Evolutionary conservation across 805 yeast species (phyloP), one percentile per base, ranked within the genome.

Genomic region (Osmozyma mogii): DNA sequence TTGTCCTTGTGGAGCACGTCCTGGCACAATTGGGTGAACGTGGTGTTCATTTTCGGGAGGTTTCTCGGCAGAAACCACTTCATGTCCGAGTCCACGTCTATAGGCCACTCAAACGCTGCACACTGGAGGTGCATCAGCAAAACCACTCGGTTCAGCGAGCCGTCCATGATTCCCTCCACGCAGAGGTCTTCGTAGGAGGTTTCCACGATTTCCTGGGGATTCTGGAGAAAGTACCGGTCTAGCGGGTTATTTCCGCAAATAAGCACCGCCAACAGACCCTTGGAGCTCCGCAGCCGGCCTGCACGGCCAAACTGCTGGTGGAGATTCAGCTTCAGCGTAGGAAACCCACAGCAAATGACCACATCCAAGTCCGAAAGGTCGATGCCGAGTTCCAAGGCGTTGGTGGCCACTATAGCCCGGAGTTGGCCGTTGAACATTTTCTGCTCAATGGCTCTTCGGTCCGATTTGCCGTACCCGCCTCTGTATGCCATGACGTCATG

Each of bases 221-320:
- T 74, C 6, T 68, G 65, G 57, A 84, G 75, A 49, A 80, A 89
- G 49, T 81, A 78, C 44, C 85, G 94, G 53, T 89, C 95, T 2
- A 85, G 74, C 0, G 96, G 95, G 10, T 78, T 76, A 15, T 76
- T 73, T 21, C 92, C 81, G 1, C 88, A 92, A 9, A 92, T 84
- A 30, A 82, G 75, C 3, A 92, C 58, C 0, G 96, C 89, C 47
- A 92, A 56, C 4, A 96, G 84, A 27, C 92, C 96, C 31, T 72
- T 71, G 7, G 67, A 48, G 20, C 44, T 30, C 30, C 70, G 73
- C 40, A 95, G 75, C 51, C 99, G 68, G 11, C 99, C 99, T 0
- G 96, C 97, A 47, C 99, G 69, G 21, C 99, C 99, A 61, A 92
- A 80, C 49, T 92, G 98, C 55, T 92, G 99, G 44, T 88, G 84